A percentile compares a stretch with the other conserved stretches of the same genome.
These are phyloP conservation scores for Geotrichum fermentans DNA, from an alignment of 1,139 yeast species.

Conservation along the genomic window DNA sequence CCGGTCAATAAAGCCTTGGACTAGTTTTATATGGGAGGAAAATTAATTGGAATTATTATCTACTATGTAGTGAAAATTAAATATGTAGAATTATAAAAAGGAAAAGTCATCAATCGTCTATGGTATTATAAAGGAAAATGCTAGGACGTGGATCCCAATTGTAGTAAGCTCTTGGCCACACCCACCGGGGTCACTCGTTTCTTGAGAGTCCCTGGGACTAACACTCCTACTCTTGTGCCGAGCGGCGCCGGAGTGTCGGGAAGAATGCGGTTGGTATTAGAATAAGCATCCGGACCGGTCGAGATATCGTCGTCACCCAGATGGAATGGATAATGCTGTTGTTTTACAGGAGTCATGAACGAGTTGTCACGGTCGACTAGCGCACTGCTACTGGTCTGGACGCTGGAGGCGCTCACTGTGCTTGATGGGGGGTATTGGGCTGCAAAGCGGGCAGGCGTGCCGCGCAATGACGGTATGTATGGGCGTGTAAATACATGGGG, in stretches of 20 bases:
- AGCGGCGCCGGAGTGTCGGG: conserved; percentile 29
- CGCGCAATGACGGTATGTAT: not conserved
- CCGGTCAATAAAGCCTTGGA: not conserved
- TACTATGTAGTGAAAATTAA: not conserved
- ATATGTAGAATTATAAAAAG: not conserved
- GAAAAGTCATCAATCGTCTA: too few species aligned
- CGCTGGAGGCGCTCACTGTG: not conserved
- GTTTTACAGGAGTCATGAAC: conserved; percentile 7
- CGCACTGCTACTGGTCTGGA: not conserved
- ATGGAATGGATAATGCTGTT: conserved; percentile 13
- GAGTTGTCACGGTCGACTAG: not conserved
- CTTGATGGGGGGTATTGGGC: not conserved
- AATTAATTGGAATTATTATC: not conserved
- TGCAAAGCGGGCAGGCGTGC: not conserved
- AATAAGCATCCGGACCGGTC: not conserved
- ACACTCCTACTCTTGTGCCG: too few species aligned
- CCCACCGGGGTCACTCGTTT: conserved; percentile 41
- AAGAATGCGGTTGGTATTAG: conserved; percentile 38
- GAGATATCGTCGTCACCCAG: conserved; percentile 7
- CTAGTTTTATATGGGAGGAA: not conserved
- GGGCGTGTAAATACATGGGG: conserved; percentile 6
- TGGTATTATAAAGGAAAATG: too few species aligned
- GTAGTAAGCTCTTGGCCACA: conserved; percentile 46
- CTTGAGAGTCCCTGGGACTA: too few species aligned
- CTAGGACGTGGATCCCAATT: conserved; percentile 34